A percentile compares a stretch with the other conserved stretches of the same genome.
Conservation (phyloP, 352 stramenopile genomes). For the Phytopythium aichiense region DNA sequence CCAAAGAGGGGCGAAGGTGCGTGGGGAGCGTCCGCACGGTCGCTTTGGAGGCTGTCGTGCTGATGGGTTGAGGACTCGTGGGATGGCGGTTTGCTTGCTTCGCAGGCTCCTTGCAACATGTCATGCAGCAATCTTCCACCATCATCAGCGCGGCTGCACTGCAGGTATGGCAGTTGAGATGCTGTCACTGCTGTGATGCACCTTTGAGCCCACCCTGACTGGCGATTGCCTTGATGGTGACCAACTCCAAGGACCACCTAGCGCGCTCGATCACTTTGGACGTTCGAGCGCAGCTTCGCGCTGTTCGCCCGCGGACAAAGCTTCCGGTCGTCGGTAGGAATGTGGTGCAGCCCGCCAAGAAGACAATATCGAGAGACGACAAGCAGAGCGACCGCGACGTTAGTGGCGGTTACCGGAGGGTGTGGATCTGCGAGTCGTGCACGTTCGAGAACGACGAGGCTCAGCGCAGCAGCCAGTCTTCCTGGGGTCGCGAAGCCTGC, state of each 20-base stretch:
- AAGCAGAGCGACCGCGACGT: not conserved
- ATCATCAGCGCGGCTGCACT: conserved; percentile 73
- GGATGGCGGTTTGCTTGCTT: not conserved
- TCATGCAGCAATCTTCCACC: conserved; percentile 34
- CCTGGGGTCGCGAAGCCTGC: conserved; percentile 31
- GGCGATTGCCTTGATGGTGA: not conserved
- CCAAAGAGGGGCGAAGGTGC: not conserved
- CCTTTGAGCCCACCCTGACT: not conserved
- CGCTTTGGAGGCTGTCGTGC: not conserved
- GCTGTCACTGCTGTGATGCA: not conserved
- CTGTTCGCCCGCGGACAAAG: not conserved
- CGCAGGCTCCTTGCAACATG: conserved; percentile 13
- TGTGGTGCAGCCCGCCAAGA: not conserved
- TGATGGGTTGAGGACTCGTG: not conserved
- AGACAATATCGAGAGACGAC: not conserved
- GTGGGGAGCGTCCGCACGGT: not conserved
- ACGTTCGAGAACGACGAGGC: conserved; percentile 70
- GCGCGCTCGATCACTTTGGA: conserved; percentile 47
- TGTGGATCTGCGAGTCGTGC: conserved; percentile 79
- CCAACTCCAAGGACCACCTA: conserved; percentile 33
- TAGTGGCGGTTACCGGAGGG: conserved; percentile 31
- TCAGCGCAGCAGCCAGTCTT: conserved; percentile 2
- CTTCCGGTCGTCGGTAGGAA: not conserved
- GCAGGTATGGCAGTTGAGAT: conserved; percentile 26
- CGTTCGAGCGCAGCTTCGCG: conserved; percentile 16